Conservation (phyloP, 2,329 filamentous ascomycete species). For the Teratosphaeriaceae sp. region DNA sequence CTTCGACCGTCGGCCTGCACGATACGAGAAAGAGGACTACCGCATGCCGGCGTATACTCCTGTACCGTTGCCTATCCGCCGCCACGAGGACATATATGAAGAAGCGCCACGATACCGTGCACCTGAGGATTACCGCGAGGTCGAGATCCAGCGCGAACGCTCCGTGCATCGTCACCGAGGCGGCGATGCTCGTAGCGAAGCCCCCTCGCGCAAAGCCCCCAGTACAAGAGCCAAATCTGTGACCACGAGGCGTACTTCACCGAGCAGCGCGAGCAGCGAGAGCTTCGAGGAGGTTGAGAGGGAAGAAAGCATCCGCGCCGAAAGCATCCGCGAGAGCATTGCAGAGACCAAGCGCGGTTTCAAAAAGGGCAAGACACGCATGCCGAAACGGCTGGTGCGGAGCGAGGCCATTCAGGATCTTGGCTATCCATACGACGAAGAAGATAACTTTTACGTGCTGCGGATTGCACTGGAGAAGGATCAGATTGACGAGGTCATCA, state of each 20-base stretch:
- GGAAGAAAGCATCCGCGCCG: too few relatives aligned
- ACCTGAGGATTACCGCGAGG: slow-evolving; percentile 43
- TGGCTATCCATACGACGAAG: slow-evolving; percentile 79
- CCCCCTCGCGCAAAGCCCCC: slow-evolving; percentile 2
- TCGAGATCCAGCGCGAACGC: slow-evolving; percentile 42
- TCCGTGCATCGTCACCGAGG: slow-evolving; percentile 26
- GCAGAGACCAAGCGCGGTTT: slow-evolving; percentile 21
- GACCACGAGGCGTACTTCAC: slow-evolving; percentile 13
- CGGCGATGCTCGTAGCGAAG: slow-evolving; percentile 14
- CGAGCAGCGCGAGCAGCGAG: slow-evolving; percentile 33
- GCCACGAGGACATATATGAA: slow-evolving; percentile 60
- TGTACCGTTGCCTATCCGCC: slow-evolving; percentile 55
- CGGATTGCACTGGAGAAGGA: slow-evolving; percentile 75
- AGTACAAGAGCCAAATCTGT: slow-evolving; percentile 14
- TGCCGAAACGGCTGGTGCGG: slow-evolving; percentile 73
- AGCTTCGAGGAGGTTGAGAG: slow-evolving; percentile 12
- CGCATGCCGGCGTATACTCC: slow-evolving; percentile 60
- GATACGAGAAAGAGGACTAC: slow-evolving; percentile 56
- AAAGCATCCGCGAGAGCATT: slow-evolving; percentile 20
- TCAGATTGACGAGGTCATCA: slow-evolving; percentile 85
- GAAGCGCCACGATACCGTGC: slow-evolving; percentile 43
- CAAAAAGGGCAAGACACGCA: slow-evolving; percentile 78
- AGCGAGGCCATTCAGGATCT: slow-evolving; percentile 75
- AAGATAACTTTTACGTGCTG: slow-evolving; percentile 78
- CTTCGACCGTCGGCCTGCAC: slow-evolving; percentile 68